Conservation (phyloP, 257 asterid genomes). For the Dorcoceras hygrometricum region DNA sequence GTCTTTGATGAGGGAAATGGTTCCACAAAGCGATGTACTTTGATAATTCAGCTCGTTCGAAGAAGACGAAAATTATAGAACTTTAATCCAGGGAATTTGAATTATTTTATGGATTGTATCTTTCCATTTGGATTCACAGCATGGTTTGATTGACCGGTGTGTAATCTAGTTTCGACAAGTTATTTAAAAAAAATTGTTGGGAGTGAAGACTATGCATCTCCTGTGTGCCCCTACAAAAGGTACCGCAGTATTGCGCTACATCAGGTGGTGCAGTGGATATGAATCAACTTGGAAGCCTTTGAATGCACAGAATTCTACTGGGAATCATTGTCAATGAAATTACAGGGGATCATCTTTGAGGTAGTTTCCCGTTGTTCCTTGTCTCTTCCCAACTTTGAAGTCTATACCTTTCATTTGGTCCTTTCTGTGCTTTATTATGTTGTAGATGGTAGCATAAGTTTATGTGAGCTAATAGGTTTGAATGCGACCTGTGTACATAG, state of each 20-base stretch:
- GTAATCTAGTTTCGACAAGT: conserved; percentile 16
- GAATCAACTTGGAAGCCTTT: background rate
- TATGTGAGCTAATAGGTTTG: background rate
- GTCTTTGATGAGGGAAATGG: conserved; percentile 17
- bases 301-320: background rate
- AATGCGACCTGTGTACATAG: background rate
- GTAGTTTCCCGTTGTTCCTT: background rate
- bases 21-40: background rate
- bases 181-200: background rate
- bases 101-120: conserved; percentile 23
- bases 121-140: conserved; percentile 22
- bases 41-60: conserved; percentile 17
- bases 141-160: conserved; percentile 23
- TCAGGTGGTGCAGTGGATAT: background rate
- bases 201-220: background rate
- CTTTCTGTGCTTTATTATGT: background rate
- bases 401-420: background rate
- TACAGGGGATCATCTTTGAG: background rate
- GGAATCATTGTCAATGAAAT: background rate
- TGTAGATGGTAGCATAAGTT: background rate
- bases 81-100: conserved; percentile 25
- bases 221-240: background rate
- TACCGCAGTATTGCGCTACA: background rate
- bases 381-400: background rate
- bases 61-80: conserved; percentile 20